Conservation (phyloP, 139 green algal species). For the Closterium sp. region DNA sequence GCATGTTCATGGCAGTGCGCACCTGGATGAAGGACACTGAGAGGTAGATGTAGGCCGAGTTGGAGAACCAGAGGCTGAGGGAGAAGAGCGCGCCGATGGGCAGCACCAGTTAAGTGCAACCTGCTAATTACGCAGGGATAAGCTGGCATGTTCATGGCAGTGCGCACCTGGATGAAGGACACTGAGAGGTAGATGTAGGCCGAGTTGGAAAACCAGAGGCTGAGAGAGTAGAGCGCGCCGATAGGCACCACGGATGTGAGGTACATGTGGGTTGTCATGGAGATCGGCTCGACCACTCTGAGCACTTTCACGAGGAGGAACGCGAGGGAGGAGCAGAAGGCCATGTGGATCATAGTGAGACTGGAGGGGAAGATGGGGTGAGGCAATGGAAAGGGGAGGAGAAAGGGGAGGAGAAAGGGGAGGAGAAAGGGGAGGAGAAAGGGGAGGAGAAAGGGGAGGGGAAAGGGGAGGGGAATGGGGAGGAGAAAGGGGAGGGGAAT, state of each 20-base stretch:
- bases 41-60: constrained; percentile 95
- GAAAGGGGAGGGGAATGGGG: constrained; percentile 43
- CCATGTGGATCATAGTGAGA: constrained; percentile 63
- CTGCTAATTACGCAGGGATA: no score
- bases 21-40: constrained; percentile 98
- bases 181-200: constrained; percentile 63
- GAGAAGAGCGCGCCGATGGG: constrained; percentile 89
- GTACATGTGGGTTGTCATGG: constrained; percentile 24
- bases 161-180: constrained; percentile 55
- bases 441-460: not conserved
- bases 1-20: no score
- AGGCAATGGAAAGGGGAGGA: no score
- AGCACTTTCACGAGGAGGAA: constrained; percentile 33
- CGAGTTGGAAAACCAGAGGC: constrained; percentile 67
- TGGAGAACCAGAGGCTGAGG: constrained; percentile 88
- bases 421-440: constrained; percentile 48
- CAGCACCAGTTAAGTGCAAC: no score
- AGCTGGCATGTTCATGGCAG: no score
- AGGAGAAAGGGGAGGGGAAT: not conserved
- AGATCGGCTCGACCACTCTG: constrained; percentile 31
- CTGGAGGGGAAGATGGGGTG: not conserved
- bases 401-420: not conserved
- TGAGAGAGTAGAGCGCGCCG: constrained; percentile 58
- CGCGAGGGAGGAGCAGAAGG: constrained; percentile 48
- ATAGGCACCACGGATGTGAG: constrained; percentile 58